Evolutionary conservation across 2,329 filamentous ascomycete genomes (phyloP), one percentile per base, ranked within the genome.

Genomic region (Xylaria sp.): DNA sequence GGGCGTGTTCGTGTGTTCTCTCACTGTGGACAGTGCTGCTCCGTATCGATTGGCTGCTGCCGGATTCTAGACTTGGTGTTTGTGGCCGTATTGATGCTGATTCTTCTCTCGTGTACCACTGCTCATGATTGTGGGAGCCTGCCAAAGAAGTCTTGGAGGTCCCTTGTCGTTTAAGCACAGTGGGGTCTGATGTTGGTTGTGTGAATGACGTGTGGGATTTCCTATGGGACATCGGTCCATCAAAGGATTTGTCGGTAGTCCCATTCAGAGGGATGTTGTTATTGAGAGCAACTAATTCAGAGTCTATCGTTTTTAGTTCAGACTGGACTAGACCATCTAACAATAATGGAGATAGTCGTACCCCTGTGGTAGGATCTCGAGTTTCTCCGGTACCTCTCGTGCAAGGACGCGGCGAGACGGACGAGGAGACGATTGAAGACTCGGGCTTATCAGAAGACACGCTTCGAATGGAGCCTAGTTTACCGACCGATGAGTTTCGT

Each of bases 1-100:
- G 16, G 5, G 60, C 23, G 16, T 57, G 44, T 44, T 64, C 65
- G 44, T 67, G 60, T 3, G 58, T 52, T 58, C 65, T 70, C n/a
- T 70, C 70, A 1, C 69, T 73, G 13, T 68, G 60, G 44, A 73
- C 23, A n/a, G 69, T 19, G 55, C 68, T 71, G 55, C 70, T 72
- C 5, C 63, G 62, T 46, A 68, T 64, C 9, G 71, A 72, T 18
- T 65, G 64, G 44, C 65, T 66, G 23, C 59, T 63, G 2, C 67
- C 65, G 23, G 57, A 69, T n/a, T 68, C 62, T 4, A 73, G 56
- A 30, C 70, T 71, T 2, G 71, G 70, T 2, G 71, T 70, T 18
- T 65, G 67, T 13, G 70, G 70, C 57, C 59, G 57, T 59, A 60
- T 66, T n/a, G 64, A 61, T 9, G 59, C 58, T n/a, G 59, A 56